A percentile compares a stretch with the other conserved stretches of the same genome.
These are phyloP conservation scores for Murraya paniculata DNA, from an alignment of 345 rosid genomes.

Conservation along the genomic window DNA sequence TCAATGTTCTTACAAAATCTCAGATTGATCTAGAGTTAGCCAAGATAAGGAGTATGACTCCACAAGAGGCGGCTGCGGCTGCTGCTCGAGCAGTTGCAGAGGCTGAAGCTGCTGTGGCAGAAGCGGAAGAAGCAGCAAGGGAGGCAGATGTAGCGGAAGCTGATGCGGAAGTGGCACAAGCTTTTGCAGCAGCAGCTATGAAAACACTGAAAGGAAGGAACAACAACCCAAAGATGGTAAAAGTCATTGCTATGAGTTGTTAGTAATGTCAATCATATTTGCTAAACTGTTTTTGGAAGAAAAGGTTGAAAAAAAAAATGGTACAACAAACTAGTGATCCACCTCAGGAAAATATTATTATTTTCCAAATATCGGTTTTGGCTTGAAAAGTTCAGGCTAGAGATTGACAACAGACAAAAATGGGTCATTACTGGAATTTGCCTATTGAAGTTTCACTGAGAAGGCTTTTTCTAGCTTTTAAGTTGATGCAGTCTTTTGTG, in stretches of 20 bases:
- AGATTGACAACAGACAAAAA: not conserved
- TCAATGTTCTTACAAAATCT: conserved; percentile 49
- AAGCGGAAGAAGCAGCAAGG: conserved; percentile 92
- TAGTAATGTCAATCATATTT: not conserved
- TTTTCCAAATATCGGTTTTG: not conserved
- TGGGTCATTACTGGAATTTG: not conserved
- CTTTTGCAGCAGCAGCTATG: conserved; percentile 80
- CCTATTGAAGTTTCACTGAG: not conserved
- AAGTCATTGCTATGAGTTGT: not conserved
- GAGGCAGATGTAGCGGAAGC: conserved; percentile 97
- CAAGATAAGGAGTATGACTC: conserved; percentile 76
- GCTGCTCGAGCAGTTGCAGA: conserved; percentile 92
- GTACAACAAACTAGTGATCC: not conserved
- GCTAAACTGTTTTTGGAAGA: not conserved
- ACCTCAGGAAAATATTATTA: not conserved
- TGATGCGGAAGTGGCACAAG: conserved; percentile 89
- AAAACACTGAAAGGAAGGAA: conserved; percentile 70
- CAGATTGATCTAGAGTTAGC: conserved; percentile 82
- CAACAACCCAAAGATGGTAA: conserved; percentile 52
- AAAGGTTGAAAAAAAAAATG: not conserved
- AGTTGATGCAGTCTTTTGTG: not conserved
- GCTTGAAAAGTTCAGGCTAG: not conserved
- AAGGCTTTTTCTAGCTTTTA: not conserved
- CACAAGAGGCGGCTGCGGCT: conserved; percentile 78
- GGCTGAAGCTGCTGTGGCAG: conserved; percentile 91